Conservation (phyloP, 2,329 filamentous ascomycete genomes). For the Trichoderma arundinaceum region DNA sequence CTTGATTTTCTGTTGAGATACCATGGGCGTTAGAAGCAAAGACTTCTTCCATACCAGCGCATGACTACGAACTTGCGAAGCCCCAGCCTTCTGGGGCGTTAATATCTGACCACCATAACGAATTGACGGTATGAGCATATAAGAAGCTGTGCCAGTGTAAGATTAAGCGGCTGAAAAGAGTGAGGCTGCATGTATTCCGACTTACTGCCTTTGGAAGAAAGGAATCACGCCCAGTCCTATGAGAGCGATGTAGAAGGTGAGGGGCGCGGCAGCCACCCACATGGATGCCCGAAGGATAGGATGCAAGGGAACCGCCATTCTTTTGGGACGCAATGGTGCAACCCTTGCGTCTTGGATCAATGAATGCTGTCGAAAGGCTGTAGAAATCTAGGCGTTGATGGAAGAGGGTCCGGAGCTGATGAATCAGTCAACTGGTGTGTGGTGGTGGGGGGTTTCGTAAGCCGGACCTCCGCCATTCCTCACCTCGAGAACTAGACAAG, state of each 20-base stretch:
- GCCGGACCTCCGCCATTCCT: constrained; percentile 6
- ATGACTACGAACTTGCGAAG: constrained; percentile 69
- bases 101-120: constrained; percentile 72
- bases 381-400: background rate
- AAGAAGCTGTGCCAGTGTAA: constrained; percentile 63
- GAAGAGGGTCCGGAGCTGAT: background rate
- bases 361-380: background rate
- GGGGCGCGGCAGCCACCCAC: constrained; percentile 21
- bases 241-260: constrained; percentile 62
- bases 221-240: constrained; percentile 71
- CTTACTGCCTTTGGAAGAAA: constrained; percentile 80
- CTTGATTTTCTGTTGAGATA: constrained; percentile 71
- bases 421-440: background rate
- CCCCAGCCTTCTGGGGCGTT: constrained; percentile 82
- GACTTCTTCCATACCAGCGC: too few relatives aligned
- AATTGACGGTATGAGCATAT: constrained; percentile 82
- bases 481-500: background rate
- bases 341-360: constrained; percentile 2
- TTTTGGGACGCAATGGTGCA: background rate
- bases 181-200: constrained; percentile 8
- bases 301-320: constrained; percentile 41
- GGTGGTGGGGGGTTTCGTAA: constrained; percentile 5
- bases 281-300: constrained; percentile 40
- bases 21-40: background rate
- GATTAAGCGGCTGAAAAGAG: background rate